A percentile compares a stretch with the other conserved stretches of the same genome.
Evolutionary conservation across 192 early-diverging fungal genomes (phyloP).

Genomic region (Podila verticillata): DNA sequence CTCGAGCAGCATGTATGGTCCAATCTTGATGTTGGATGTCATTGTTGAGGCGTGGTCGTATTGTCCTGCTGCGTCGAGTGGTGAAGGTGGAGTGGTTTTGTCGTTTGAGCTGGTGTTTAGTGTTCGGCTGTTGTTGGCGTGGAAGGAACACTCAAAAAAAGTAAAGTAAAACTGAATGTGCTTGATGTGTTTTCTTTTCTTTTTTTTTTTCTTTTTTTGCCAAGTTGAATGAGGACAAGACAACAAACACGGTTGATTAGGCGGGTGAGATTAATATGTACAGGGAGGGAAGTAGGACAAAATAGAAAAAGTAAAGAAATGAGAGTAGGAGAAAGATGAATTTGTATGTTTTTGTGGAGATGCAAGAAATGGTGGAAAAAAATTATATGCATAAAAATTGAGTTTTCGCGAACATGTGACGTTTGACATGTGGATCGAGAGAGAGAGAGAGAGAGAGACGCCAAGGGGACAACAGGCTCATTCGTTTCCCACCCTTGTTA

Average conservation of each 20-base stretch:
- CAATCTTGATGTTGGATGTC: slow-evolving; percentile 70
- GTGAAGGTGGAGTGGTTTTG: not conserved
- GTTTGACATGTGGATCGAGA: too few relatives aligned
- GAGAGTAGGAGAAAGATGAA: not conserved
- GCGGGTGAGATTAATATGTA: not conserved
- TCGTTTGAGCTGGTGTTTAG: not conserved
- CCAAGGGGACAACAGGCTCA: too few relatives aligned
- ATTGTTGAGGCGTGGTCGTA: slow-evolving; percentile 4
- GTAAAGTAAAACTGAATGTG: not conserved
- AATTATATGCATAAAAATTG: too few relatives aligned
- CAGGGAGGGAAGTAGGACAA: not conserved
- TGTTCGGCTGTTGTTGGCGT: not conserved
- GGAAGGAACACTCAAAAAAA: not conserved
- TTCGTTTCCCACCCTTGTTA: too few relatives aligned
- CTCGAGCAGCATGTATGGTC: slow-evolving; percentile 93
- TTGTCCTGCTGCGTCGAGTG: not conserved
- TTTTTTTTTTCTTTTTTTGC: too few relatives aligned
- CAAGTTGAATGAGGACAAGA: not conserved
- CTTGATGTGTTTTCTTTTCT: too few relatives aligned
- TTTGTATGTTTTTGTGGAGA: too few relatives aligned
- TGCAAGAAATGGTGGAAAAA: too few relatives aligned
- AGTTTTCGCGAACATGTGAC: too few relatives aligned
- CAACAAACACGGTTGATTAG: not conserved
- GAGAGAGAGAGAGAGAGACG: too few relatives aligned
- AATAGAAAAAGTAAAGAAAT: not conserved